A percentile compares a stretch with the other conserved stretches of the same genome.
These are phyloP conservation scores for Danielia reshetovae DNA, from an alignment of 805 yeast species.

Conservation along the genomic window DNA sequence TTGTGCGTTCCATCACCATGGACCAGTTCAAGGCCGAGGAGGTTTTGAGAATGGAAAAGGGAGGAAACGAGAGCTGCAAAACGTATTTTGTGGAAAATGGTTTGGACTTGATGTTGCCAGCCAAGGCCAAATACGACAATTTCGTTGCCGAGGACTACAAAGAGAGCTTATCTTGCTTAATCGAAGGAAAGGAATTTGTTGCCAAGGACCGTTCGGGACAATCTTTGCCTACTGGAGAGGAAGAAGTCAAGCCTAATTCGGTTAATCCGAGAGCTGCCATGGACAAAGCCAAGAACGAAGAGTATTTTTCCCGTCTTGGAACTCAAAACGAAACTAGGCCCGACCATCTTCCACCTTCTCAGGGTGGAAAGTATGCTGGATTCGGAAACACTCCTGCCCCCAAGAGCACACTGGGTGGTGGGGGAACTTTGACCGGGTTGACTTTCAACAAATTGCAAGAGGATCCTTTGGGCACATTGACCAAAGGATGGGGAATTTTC, in stretches of 20 bases:
- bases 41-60: constrained; percentile 83
- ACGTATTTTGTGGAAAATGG: constrained; percentile 71
- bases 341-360: constrained; percentile 79
- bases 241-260: constrained; percentile 2
- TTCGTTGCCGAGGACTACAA: constrained; percentile 94
- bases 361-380: constrained; percentile 91
- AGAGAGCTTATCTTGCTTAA: constrained; percentile 66
- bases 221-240: constrained; percentile 29
- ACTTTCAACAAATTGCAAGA: constrained; percentile 65
- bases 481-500: constrained; percentile 93
- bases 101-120: constrained; percentile 57
- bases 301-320: constrained; percentile 79
- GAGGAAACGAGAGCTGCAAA: constrained; percentile 80
- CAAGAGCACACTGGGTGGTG: constrained; percentile 18
- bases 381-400: constrained; percentile 80
- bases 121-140: constrained; percentile 77
- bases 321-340: constrained; percentile 68
- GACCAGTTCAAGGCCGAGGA: constrained; percentile 97
- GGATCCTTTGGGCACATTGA: constrained; percentile 88
- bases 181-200: constrained; percentile 68
- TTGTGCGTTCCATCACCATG: constrained; percentile 96
- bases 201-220: constrained; percentile 59
- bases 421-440: constrained; percentile 51
- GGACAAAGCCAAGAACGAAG: constrained; percentile 62
- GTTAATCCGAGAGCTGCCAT: constrained; percentile 26